Evolutionary conservation across 371 early-diverging fungal genomes (phyloP).

Genomic region (Catenaria anguillulae): DNA sequence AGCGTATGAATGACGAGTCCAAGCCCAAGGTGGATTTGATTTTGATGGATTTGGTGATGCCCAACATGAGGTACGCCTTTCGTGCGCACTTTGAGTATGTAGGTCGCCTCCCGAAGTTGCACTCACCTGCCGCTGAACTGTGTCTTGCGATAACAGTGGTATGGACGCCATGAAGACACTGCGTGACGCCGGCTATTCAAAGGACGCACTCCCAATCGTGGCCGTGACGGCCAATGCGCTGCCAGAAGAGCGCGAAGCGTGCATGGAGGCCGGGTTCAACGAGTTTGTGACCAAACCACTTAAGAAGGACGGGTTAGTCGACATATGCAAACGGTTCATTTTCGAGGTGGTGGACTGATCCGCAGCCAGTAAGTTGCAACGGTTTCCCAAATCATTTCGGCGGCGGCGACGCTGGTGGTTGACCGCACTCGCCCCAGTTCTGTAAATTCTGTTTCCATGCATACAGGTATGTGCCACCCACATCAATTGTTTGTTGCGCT

Average conservation of each 20-base stretch:
- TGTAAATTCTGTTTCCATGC: too few species aligned
- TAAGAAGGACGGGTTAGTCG: not conserved
- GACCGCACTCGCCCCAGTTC: too few species aligned
- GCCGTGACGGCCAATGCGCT: slow-evolving; percentile 9
- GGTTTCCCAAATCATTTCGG: too few species aligned
- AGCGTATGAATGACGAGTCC: not conserved
- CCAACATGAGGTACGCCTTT: not conserved
- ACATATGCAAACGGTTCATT: too few species aligned
- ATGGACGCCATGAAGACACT: not conserved
- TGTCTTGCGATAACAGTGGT: not conserved
- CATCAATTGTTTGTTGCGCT: too few species aligned
- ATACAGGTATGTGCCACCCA: too few species aligned
- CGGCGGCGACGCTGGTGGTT: too few species aligned
- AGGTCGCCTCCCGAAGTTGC: too few species aligned
- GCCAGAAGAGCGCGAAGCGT: slow-evolving; percentile 5
- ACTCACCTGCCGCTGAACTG: not conserved
- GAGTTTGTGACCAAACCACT: slow-evolving; percentile 9
- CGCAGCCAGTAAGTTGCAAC: too few species aligned
- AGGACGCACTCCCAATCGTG: slow-evolving; percentile 1
- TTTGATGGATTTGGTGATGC: slow-evolving; percentile 10
- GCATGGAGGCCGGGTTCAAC: slow-evolving; percentile 10
- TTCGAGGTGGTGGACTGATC: too few species aligned
- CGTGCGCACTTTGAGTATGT: too few species aligned
- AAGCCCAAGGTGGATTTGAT: not conserved
- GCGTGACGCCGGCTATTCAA: not conserved